Base-by-base conservation (phyloP, 176 grass and related monocot species). In the Oryza australiensis region DNA sequence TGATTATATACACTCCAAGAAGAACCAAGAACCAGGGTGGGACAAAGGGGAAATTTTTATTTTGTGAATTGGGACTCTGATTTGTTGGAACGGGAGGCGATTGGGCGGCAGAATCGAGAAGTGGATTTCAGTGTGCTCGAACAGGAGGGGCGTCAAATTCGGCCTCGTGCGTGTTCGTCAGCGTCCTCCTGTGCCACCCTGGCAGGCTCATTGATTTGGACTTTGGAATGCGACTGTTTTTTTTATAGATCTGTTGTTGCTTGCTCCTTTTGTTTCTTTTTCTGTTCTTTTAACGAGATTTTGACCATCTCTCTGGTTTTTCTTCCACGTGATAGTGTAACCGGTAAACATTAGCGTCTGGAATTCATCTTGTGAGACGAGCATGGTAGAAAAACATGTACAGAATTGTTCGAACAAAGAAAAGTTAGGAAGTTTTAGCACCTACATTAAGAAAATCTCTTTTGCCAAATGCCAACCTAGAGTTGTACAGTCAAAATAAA, bases 111-210 rank as follows among this genome's bases (percentile, higher is more conserved):
- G 32, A 57, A 40, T 42, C 28, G 30, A 15, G 38, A 10, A 40
- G 38, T 71, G 1, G 12, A 40, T 8, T 62, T 64, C 16, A 32
- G 66, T 64, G 27, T 23, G 57, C 60, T 64, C 10, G 84, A 35
- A 68, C 46, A 26, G 32, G 82, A 77, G 34, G 34, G 34, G 64
- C 65, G 87, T 77, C 87, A 72, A 85, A 66, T 64, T 81, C 65
- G 49, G 81, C 7, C 5, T 23, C 24, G 26, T 16, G 12, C 28
- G 62, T 46, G 30, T 26, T 28, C 85, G 46, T 81, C 72, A 46
- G 32, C 62, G 1, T 7, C 26, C 37, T 22, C 20, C n/a, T 60
- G 8, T 49, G 43, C 13, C 43, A 46, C 12, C 0, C 46, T 48
- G 45, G 16, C 34, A 6, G n/a, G n/a, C 15, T 22, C 49, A 20